Evolutionary conservation across 768 basidiomycete genomes (phyloP).

Genomic region (Hygrophoropsis aurantiaca): DNA sequence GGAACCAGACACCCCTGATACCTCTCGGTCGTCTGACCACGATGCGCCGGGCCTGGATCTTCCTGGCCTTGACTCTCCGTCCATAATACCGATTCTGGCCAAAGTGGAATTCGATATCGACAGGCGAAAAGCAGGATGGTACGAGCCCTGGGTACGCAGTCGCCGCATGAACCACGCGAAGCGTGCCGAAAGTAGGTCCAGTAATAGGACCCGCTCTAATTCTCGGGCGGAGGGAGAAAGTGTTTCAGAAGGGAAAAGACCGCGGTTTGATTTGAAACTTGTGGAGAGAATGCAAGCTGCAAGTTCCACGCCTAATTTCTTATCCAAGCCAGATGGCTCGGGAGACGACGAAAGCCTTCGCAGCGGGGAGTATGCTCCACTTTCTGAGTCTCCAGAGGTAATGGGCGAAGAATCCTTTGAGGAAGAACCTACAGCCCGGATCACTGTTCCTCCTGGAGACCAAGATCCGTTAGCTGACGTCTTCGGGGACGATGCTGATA

Average conservation of each 20-base stretch:
- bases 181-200: conserved; percentile 45
- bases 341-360: conserved; percentile 28
- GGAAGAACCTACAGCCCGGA: conserved; percentile 41
- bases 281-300: conserved; percentile 48
- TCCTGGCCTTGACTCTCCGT: conserved; percentile 61
- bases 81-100: conserved; percentile 81
- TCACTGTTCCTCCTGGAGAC: conserved; percentile 31
- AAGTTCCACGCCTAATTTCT: conserved; percentile 30
- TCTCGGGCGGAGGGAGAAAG: conserved; percentile 19
- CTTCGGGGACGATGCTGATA: conserved; percentile 65
- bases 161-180: conserved; percentile 61
- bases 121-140: conserved; percentile 76
- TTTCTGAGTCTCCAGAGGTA: conserved; percentile 27
- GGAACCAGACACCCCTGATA: conserved; percentile 56
- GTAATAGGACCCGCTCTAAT: conserved; percentile 22
- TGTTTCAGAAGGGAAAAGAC: conserved; percentile 28
- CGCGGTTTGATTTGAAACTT: conserved; percentile 50
- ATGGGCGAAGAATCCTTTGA: conserved; percentile 29
- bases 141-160: conserved; percentile 77
- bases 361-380: conserved; percentile 25
- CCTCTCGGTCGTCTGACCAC: conserved; percentile 39
- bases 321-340: conserved; percentile 18
- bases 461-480: conserved; percentile 59
- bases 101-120: conserved; percentile 97
- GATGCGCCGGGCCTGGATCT: conserved; percentile 56